Evolutionary conservation across 108 stramenopile genomes (phyloP).

Genomic region (Fistulifera solaris): DNA sequence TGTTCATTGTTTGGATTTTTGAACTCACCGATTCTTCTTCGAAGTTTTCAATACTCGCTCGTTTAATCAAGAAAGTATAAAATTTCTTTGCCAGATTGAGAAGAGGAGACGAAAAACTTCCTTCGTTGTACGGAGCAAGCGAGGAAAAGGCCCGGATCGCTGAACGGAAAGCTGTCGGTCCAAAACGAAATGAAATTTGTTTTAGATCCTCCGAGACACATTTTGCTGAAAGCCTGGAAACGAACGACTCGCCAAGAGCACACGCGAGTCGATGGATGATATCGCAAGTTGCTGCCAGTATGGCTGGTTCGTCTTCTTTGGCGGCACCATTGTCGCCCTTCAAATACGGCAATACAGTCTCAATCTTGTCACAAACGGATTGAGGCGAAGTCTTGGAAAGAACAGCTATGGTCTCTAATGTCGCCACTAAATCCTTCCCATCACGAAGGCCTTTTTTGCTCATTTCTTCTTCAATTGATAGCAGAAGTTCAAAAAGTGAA

Average conservation of each 20-base stretch:
- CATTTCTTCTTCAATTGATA: slow-evolving; percentile 72
- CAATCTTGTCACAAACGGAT: slow-evolving; percentile 64
- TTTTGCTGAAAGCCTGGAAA: too few relatives aligned
- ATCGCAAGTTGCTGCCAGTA: slow-evolving; percentile 51
- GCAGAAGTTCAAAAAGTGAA: slow-evolving; percentile 66
- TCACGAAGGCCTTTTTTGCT: slow-evolving; percentile 15
- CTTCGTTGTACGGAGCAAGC: slow-evolving; percentile 41
- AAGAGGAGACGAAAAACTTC: slow-evolving; percentile 31
- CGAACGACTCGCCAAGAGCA: slow-evolving; percentile 14
- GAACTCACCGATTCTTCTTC: too few relatives aligned
- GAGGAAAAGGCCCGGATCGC: slow-evolving; percentile 58
- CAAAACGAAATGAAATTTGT: slow-evolving; percentile 36
- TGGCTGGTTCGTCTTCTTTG: slow-evolving; percentile 43
- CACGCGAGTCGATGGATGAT: slow-evolving; percentile 40
- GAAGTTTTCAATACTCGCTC: slow-evolving; percentile 17
- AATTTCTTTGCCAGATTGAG: slow-evolving; percentile 56
- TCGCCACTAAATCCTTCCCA: slow-evolving; percentile 68
- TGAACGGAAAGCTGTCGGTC: slow-evolving; percentile 39
- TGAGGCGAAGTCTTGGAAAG: slow-evolving; percentile 67
- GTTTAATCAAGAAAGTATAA: slow-evolving; percentile 60
- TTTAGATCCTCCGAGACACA: slow-evolving; percentile 36
- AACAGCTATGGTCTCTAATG: slow-evolving; percentile 69
- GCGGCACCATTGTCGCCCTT: slow-evolving; percentile 83
- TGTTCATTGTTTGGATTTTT: too few relatives aligned
- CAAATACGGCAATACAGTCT: slow-evolving; percentile 83